Evolutionary conservation across 1,284 basidiomycete species (phyloP), one percentile per base, ranked within the genome.

Genomic region (Austropuccinia psidii): DNA sequence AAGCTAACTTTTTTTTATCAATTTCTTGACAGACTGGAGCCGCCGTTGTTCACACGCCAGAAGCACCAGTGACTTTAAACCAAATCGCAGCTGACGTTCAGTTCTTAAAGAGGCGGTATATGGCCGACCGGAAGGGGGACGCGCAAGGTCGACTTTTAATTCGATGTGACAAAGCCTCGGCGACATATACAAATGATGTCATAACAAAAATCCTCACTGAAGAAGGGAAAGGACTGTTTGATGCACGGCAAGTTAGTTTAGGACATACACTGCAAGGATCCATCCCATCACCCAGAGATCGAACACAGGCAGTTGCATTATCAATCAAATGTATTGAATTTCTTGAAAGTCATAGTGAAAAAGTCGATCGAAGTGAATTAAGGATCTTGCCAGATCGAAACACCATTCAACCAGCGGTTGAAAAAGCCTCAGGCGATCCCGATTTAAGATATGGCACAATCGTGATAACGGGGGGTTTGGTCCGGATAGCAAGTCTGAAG

Each of bases 231-330:
- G 80, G 85, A 7, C 84, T 96, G n/a, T 98, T 98, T 79, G 96
- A 98, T 83, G 88, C 95, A 21, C 89, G 96, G 60, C 90, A 88
- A 13, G 96, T 95, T 19, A 89, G 90, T 2, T 87, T 99, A 24
- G 95, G 96, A 11, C 96, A 98, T 83, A 97, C 93, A 1, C 84
- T 98, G 9, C 95, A 99, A 80, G 95, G 95, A 21, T 93, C 93
- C 5, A 88, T 91, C 4, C 95, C 95, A 2, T 95, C 93, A 0
- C 95, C 95, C 0, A 85, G 91, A 76, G 96, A 98, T 83, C 90
- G 95, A 74, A 88, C 90, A 0, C 89, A 93, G 21, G 95, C 93
- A 0, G 90, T 91, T 0, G 89, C 94, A 55, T 85, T 98, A 49
- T 89, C 94, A 8, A 84, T 96, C 75, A 89, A 90, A 78, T 95